Evolutionary conservation across 371 early-diverging fungal species (phyloP).

Genomic region (Mortierella sp.): DNA sequence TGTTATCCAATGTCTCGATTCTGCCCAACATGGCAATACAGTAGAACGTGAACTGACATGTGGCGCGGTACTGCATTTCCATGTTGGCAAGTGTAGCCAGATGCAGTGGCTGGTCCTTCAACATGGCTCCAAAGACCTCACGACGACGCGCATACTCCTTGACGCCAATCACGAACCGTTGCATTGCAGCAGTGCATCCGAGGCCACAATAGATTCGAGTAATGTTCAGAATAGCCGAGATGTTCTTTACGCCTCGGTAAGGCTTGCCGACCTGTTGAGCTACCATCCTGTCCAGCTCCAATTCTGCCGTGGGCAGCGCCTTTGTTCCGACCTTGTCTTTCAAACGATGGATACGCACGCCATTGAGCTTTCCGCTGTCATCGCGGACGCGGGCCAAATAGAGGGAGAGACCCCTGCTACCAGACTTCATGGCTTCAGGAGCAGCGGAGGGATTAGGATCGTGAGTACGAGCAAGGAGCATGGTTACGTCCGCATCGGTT

Average conservation of each 20-base stretch:
- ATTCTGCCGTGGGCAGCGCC: constrained; percentile 77
- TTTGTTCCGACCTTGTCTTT: constrained; percentile 78
- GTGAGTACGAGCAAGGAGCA: constrained; percentile 69
- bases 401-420: constrained; percentile 68
- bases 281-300: constrained; percentile 65
- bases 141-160: constrained; percentile 71
- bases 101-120: constrained; percentile 71
- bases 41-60: constrained; percentile 64
- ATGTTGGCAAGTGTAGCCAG: constrained; percentile 64
- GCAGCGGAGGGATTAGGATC: constrained; percentile 49
- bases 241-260: constrained; percentile 68
- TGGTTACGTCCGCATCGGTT: constrained; percentile 73
- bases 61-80: constrained; percentile 62
- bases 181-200: constrained; percentile 58
- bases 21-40: constrained; percentile 65
- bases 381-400: constrained; percentile 68
- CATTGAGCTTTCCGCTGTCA: constrained; percentile 65
- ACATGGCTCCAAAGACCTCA: constrained; percentile 49
- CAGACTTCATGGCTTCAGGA: constrained; percentile 43
- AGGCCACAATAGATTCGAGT: constrained; percentile 73
- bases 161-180: constrained; percentile 59
- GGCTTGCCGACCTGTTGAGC: constrained; percentile 65
- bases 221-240: constrained; percentile 72
- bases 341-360: constrained; percentile 69
- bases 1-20: constrained; percentile 54